Evolutionary conservation across 2,329 filamentous ascomycete species (phyloP).

Genomic region (Annulohypoxylon truncatum): DNA sequence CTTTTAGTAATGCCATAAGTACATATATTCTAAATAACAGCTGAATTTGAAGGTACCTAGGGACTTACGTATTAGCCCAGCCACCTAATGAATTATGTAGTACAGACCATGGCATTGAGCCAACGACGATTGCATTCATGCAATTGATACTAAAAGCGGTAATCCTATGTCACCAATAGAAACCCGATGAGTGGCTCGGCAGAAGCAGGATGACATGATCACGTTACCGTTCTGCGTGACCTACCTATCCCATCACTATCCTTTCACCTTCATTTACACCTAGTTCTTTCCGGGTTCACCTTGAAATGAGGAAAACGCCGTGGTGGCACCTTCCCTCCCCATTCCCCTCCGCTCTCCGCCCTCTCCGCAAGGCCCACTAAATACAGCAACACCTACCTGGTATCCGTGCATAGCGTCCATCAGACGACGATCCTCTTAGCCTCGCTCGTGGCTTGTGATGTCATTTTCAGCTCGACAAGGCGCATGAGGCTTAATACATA

Average conservation of each 20-base stretch:
- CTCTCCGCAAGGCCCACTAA: conserved; percentile 35
- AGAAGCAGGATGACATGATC: conserved; percentile 32
- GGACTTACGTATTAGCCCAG: no score
- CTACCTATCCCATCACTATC: background rate
- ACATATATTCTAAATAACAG: no score
- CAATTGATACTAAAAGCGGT: conserved; percentile 25
- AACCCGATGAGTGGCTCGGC: conserved; percentile 26
- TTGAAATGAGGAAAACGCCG: conserved; percentile 16
- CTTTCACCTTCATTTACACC: conserved; percentile 12
- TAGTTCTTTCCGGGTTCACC: conserved; percentile 26
- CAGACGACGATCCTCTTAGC: conserved; percentile 33
- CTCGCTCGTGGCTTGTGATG: conserved; percentile 35
- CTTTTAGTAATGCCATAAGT: background rate
- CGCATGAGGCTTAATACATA: conserved; percentile 16
- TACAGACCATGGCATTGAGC: background rate
- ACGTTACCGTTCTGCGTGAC: conserved; percentile 35
- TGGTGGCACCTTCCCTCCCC: background rate
- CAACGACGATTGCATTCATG: conserved; percentile 14
- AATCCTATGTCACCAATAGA: conserved; percentile 21
- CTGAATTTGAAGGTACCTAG: no score
- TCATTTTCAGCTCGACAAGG: conserved; percentile 37
- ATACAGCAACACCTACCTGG: conserved; percentile 22
- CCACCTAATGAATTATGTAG: background rate
- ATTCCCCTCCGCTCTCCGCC: conserved; percentile 33
- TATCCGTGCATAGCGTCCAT: conserved; percentile 16